Evolutionary conservation across 768 basidiomycete genomes (phyloP).

Genomic region (Asterophora lycoperdoides): DNA sequence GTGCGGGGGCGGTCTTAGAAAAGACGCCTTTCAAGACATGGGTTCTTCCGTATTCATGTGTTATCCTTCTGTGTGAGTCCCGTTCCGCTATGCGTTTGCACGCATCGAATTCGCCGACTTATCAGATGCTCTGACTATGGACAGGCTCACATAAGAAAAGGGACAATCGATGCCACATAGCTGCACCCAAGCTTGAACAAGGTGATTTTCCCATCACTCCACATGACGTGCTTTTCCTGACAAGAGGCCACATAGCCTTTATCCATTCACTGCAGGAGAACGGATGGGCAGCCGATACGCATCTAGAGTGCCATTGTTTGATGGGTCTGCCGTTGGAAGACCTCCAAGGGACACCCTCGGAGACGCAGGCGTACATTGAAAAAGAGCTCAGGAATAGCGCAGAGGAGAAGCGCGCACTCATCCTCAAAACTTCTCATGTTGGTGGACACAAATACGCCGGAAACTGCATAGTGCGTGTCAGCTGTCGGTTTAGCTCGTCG

Average conservation of each 20-base stretch:
- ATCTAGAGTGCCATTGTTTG: slow-evolving; percentile 56
- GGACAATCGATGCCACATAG: slow-evolving; percentile 88
- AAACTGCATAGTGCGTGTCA: slow-evolving; percentile 73
- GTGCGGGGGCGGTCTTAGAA: slow-evolving; percentile 39
- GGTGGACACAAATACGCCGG: slow-evolving; percentile 94
- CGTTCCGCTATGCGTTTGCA: slow-evolving; percentile 2
- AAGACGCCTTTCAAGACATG: slow-evolving; percentile 59
- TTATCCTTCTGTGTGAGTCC: slow-evolving; percentile 80
- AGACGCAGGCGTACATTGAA: slow-evolving; percentile 52
- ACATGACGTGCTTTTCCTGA: slow-evolving; percentile 7
- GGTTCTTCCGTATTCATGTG: slow-evolving; percentile 85
- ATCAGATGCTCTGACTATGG: too few species aligned
- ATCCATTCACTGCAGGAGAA: slow-evolving; percentile 55
- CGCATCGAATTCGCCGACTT: neutral
- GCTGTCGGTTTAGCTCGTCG: neutral
- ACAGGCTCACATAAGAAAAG: slow-evolving; percentile 90
- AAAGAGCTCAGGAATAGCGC: slow-evolving; percentile 50
- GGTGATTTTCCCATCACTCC: slow-evolving; percentile 35
- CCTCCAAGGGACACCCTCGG: slow-evolving; percentile 44
- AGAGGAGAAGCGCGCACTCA: slow-evolving; percentile 64
- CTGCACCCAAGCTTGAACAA: slow-evolving; percentile 78
- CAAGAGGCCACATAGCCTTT: slow-evolving; percentile 43
- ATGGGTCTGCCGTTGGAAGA: slow-evolving; percentile 60
- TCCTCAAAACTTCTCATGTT: slow-evolving; percentile 84
- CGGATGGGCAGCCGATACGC: slow-evolving; percentile 74